These are phyloP conservation scores for Clitocybe nebularis DNA, from an alignment of 1,284 basidiomycete species.

Conservation along the genomic window DNA sequence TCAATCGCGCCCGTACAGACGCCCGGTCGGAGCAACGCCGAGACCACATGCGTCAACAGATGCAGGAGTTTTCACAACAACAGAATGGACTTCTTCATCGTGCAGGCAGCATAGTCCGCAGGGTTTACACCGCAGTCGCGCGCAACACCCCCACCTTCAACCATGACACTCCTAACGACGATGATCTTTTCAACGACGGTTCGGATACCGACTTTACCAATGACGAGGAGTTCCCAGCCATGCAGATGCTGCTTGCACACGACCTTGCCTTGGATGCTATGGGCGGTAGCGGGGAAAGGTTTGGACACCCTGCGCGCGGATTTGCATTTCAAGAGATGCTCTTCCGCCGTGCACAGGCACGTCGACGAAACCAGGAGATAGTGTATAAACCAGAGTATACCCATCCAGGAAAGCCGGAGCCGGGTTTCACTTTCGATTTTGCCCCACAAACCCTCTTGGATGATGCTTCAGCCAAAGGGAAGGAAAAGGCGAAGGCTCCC, in stretches of 20 bases:
- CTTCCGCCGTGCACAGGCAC: slow-evolving; percentile 8
- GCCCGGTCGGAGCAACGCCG: not conserved
- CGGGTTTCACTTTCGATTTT: slow-evolving; percentile 68
- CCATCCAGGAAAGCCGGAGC: slow-evolving; percentile 46
- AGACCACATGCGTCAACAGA: too few relatives aligned
- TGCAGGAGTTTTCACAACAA: not conserved
- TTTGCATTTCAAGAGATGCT: slow-evolving; percentile 11
- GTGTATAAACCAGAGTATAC: slow-evolving; percentile 61
- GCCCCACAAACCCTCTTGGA: slow-evolving; percentile 24
- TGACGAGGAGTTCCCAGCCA: not conserved
- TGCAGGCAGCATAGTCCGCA: not conserved
- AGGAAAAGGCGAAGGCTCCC: slow-evolving; percentile 13
- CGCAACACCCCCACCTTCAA: not conserved
- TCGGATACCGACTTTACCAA: not conserved
- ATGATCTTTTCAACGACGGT: not conserved
- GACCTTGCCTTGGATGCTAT: not conserved
- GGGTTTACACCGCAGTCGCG: not conserved
- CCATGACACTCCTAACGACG: not conserved
- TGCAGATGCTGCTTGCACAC: not conserved
- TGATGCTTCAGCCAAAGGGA: slow-evolving; percentile 16
- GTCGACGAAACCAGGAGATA: slow-evolving; percentile 22
- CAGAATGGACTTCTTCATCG: not conserved
- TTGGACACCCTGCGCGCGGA: slow-evolving; percentile 4
- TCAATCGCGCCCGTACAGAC: slow-evolving; percentile 30
- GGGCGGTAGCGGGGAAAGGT: not conserved